Evolutionary conservation across 768 basidiomycete genomes (phyloP).

Genomic region (Porphyrellus cyaneotinctus): DNA sequence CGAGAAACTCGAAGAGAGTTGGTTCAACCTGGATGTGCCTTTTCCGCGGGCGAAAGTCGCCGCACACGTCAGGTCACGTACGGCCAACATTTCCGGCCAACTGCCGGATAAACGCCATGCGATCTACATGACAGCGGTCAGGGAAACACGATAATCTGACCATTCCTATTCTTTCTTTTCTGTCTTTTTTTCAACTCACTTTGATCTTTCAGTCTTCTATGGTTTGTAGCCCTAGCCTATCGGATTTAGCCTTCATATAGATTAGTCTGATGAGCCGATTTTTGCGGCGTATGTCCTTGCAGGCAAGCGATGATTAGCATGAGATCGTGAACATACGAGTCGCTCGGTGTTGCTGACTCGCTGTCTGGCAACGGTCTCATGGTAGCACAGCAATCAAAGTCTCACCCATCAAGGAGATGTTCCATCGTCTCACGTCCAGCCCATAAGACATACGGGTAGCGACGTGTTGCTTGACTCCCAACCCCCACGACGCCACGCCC

Average conservation of each 20-base stretch:
- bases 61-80: neutral
- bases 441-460: neutral
- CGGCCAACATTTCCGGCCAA: neutral
- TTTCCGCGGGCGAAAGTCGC: neutral
- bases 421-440: neutral
- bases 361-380: neutral
- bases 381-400: conserved; percentile 3
- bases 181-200: neutral
- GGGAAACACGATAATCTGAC: conserved; percentile 28
- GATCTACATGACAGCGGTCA: conserved; percentile 44
- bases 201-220: neutral
- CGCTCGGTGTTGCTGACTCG: no score
- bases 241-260: conserved; percentile 1
- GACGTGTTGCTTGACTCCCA: conserved; percentile 5
- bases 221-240: conserved; percentile 22
- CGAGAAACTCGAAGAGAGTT: neutral
- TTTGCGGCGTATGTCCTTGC: conserved; percentile 13
- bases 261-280: neutral
- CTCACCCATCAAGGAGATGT: no score
- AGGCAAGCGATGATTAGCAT: neutral
- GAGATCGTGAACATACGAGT: no score
- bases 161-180: no score
- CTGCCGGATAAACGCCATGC: conserved; percentile 19
- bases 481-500: conserved; percentile 4
- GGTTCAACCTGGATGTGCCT: neutral